phyloP scores from a whole-genome alignment of 768 basidiomycete genomes.

The Harrya chromipes region DNA sequence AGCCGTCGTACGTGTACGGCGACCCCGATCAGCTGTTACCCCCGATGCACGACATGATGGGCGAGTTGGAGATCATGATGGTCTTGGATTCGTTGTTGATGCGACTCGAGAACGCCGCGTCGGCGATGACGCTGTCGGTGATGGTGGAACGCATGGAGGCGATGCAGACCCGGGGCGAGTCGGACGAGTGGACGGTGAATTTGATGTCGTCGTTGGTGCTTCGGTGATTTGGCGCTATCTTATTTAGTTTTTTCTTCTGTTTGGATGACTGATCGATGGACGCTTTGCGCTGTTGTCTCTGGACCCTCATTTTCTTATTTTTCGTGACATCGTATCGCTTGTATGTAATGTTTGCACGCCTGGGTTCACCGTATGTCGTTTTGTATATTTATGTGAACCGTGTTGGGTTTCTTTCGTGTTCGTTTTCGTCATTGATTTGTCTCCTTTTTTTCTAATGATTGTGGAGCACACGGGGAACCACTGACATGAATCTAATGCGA shows the following conservation, averaged over 20 bases:
- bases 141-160: constrained; percentile 26
- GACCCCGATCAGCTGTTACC: constrained; percentile 68
- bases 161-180: constrained; percentile 35
- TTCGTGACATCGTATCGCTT: too few relatives aligned
- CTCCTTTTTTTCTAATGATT: too few relatives aligned
- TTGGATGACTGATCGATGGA: background rate
- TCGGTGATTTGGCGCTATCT: constrained; percentile 15
- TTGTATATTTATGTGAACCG: too few relatives aligned
- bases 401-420: too few relatives aligned
- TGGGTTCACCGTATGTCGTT: too few relatives aligned
- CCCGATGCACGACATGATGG: constrained; percentile 60
- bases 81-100: constrained; percentile 74
- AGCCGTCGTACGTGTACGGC: constrained; percentile 45
- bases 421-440: too few relatives aligned
- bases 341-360: too few relatives aligned
- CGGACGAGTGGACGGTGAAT: constrained; percentile 50
- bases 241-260: background rate
- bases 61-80: constrained; percentile 68
- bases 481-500: too few relatives aligned
- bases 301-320: too few relatives aligned
- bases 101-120: constrained; percentile 72
- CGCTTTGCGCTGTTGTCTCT: background rate
- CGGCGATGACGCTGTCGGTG: constrained; percentile 23
- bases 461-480: too few relatives aligned
- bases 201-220: constrained; percentile 37